Conservation (phyloP, 2,329 filamentous ascomycete genomes). For the Xylariales sp. region DNA sequence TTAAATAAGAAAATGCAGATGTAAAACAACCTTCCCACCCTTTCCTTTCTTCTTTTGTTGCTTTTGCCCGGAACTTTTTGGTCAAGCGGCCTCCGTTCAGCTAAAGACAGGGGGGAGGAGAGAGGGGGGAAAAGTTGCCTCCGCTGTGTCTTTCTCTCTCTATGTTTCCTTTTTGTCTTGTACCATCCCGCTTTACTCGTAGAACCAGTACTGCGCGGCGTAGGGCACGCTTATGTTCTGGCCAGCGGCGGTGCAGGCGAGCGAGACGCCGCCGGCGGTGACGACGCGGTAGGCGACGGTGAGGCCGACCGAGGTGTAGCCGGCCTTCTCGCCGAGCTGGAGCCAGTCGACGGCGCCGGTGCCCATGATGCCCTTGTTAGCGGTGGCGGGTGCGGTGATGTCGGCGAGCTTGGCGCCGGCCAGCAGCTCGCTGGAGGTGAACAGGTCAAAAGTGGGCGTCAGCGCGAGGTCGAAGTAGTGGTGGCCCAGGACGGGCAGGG, state of each 20-base stretch:
- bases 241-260: constrained; percentile 35
- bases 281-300: constrained; percentile 48
- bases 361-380: constrained; percentile 39
- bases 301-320: constrained; percentile 23
- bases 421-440: constrained; percentile 34
- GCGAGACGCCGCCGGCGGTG: constrained; percentile 45
- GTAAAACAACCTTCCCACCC: no score
- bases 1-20: no score
- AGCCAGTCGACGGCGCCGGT: constrained; percentile 55
- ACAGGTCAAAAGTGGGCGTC: constrained; percentile 57
- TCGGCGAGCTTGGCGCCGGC: constrained; percentile 43
- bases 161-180: no score
- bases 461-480: constrained; percentile 60
- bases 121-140: no score
- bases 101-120: no score
- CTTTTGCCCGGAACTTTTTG: no score
- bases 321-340: constrained; percentile 37
- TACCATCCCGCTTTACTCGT: no score
- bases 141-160: no score
- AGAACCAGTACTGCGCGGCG: constrained; percentile 57
- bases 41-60: no score
- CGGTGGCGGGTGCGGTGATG: constrained; percentile 46
- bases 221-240: constrained; percentile 49
- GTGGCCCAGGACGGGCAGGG: constrained; percentile 49
- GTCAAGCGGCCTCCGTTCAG: no score